Percentiles rank a stretch among this genome's conserved stretches.
Conservation (phyloP, 768 basidiomycete species). For the Tricholoma matsutake region DNA sequence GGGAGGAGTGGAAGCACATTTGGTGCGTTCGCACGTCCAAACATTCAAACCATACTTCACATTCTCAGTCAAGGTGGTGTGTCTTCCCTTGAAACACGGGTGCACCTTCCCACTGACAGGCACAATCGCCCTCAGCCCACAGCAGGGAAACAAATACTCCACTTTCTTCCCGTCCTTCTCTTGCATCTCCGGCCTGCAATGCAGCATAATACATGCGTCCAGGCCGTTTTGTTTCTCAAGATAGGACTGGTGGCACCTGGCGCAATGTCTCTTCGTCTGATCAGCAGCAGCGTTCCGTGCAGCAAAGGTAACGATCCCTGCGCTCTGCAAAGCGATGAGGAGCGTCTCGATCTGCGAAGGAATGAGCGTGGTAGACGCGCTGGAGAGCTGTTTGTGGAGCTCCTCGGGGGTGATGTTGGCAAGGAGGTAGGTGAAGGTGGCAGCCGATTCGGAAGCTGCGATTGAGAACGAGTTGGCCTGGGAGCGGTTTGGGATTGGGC, state of each 20-base stretch:
- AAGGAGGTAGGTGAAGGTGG: slow-evolving; percentile 13
- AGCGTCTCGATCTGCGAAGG: slow-evolving; percentile 13
- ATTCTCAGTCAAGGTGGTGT: slow-evolving; percentile 10
- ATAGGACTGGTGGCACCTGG: slow-evolving; percentile 18
- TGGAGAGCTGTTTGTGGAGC: slow-evolving; percentile 9
- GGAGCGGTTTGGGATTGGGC: not conserved
- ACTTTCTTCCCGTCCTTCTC: not conserved
- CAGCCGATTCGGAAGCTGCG: slow-evolving; percentile 10
- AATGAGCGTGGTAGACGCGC: slow-evolving; percentile 1
- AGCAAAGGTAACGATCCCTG: slow-evolving; percentile 8
- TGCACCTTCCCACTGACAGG: not conserved
- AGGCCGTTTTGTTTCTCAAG: slow-evolving; percentile 20
- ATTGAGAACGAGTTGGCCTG: slow-evolving; percentile 6
- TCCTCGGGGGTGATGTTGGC: slow-evolving; percentile 15
- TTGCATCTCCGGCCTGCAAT: slow-evolving; percentile 1
- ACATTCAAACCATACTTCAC: slow-evolving; percentile 10
- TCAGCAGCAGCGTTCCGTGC: slow-evolving; percentile 8
- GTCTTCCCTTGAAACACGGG: slow-evolving; percentile 11
- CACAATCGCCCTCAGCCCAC: slow-evolving; percentile 1
- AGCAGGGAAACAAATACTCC: slow-evolving; percentile 1
- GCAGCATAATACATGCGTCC: slow-evolving; percentile 11
- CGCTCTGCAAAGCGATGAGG: slow-evolving; percentile 9
- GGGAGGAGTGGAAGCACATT: not conserved
- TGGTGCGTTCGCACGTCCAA: slow-evolving; percentile 6
- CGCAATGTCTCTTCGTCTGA: slow-evolving; percentile 17